Conservation (phyloP, 306 rosid species). For the Betula pendula region DNA sequence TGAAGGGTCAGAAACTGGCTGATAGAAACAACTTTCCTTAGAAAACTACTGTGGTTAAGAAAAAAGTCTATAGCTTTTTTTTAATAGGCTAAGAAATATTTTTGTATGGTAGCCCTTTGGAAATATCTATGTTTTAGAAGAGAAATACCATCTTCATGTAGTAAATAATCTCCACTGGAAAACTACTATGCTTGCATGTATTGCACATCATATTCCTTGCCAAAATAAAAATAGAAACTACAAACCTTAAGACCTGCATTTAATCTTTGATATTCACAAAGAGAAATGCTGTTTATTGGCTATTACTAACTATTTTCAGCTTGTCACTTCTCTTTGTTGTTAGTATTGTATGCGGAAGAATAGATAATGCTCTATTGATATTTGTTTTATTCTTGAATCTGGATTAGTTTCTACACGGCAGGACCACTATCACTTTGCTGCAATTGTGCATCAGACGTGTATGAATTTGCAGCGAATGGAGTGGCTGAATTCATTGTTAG, state of each 20-base stretch:
- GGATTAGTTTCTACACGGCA: constrained; percentile 71
- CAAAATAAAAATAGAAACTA: background rate
- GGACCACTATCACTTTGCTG: constrained; percentile 87
- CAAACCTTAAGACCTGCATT: background rate
- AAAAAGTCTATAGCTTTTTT: background rate
- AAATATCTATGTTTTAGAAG: background rate
- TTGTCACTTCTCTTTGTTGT: constrained; percentile 21
- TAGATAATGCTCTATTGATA: constrained; percentile 31
- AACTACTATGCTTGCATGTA: background rate
- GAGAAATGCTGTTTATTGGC: background rate
- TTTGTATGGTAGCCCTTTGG: too few relatives aligned
- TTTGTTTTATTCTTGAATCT: constrained; percentile 39
- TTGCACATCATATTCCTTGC: background rate
- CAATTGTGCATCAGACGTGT: constrained; percentile 58
- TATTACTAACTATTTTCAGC: background rate
- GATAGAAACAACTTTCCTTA: background rate
- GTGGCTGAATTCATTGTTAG: constrained; percentile 62
- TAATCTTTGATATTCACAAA: background rate
- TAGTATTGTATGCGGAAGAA: constrained; percentile 22
- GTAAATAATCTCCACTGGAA: background rate
- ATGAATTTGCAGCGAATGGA: constrained; percentile 40
- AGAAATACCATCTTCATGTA: background rate
- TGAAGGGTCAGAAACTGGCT: background rate
- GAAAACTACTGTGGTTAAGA: background rate
- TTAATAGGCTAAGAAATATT: background rate